Base-by-base conservation (phyloP, 2,329 filamentous ascomycete species). In the Atkinsonella hypoxylon region DNA sequence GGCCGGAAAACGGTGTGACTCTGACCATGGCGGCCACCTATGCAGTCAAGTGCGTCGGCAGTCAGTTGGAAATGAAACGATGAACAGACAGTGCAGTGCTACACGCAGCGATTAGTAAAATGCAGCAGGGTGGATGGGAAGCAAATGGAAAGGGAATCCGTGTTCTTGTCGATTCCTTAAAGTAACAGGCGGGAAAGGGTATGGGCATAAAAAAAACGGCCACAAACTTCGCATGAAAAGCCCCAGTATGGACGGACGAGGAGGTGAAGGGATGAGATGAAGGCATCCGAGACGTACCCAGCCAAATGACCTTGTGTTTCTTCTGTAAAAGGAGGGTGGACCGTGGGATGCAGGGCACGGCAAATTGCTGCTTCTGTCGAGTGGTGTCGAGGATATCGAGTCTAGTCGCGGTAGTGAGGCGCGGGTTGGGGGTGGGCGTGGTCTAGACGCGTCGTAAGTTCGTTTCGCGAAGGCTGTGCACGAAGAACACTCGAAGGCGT, bases 21-120 rank as follows among this genome's bases (percentile, higher is more conserved):
- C 72, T 72, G 70, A 74, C 75, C 77, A 80, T 80, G 51, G 56
- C 64, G 70, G 71, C 74, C 72, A 58, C 54, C 53, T 41, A 13
- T 10, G 41, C 15, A 26, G 22, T 26, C 22, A 4, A 26, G 22
- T 26, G 22, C 22, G 22, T 26, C 22, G 22, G 22, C 22, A 6
- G 22, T 26, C 22, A 26, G 22, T 26, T 26, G 22, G 6, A 26
- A 26, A 26, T 26, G 22, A 26, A 26, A 26, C 22, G 22, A 26
- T 26, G 22, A 26, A 26, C 22, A 32, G 12, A 32, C 6, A 7
- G 31, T 32, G 31, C 6, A 8, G 9, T 12, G 32, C 32, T 36
- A 3, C 32, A 36, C 4, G 32, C 13, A 36, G 32, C 10, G 32
- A 36, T 11, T 36, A 26, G 22, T 3, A 3, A 3, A 26, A 26